Base-by-base conservation (phyloP, 768 basidiomycete species). In the Botryobasidium botryosum region DNA sequence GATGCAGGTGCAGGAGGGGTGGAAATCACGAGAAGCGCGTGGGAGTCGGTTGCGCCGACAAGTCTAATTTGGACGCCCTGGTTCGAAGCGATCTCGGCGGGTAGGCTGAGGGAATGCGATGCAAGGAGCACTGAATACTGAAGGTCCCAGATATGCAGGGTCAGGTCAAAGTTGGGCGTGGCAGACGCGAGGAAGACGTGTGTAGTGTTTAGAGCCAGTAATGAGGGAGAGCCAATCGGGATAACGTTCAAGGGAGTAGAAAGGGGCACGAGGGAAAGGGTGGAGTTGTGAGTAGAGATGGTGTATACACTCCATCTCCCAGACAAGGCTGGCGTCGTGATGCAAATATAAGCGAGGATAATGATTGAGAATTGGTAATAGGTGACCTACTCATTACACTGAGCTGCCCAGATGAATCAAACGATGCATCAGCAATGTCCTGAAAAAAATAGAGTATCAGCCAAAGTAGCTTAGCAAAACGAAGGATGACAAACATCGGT, bases 161-260 rank as follows among this genome's bases (percentile, higher is more conserved):
- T 21, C 6, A 45, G 32, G 26, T 48, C 40, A 5, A 18, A 13
- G 2, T 31, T 38, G 32, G 10, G 10, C 23, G 21, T 26, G 4
- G 47, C 27, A 21, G 46, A 48, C 18, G 47, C 47, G 25, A 48
- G 33, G 27, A 48, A 37, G 15, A 45, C 45, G 5, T 48, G 47
- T 17, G 47, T 21, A 18, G 47, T 44, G 43, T 43, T 48, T 31
- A 48, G 44, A 23, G 31, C 35, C 31, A 48, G 46, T 8, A 48
- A 26, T 20, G 47, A 35, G 4, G 35, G 25, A 13, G 12, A 26
- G 39, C n/a, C 15, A 36, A 39, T 12, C 12, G 12, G 13, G 37
- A 21, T 12, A 20, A 13, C 12, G 37, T 13, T 13, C 37, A 12
- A 21, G 23, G 24, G 21, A 39, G 21, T 13, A 21, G 12, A 12